Evolutionary conservation across 1,284 basidiomycete species (phyloP).

Genomic region (Sporisorium scitamineum): DNA sequence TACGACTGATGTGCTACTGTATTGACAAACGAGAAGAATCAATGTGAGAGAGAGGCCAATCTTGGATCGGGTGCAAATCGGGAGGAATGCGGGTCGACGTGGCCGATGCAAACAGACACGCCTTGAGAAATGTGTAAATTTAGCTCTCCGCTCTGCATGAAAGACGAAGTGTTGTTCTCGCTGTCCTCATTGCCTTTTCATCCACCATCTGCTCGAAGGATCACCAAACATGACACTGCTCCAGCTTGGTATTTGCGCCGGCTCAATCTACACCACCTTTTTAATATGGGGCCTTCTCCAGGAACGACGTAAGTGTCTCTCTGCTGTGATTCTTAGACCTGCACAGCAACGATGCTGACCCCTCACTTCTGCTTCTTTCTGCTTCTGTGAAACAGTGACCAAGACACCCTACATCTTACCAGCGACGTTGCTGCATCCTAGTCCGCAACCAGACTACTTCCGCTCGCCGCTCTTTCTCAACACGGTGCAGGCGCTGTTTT

Average conservation of each 20-base stretch:
- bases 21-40: neutral
- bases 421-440: conserved; percentile 50
- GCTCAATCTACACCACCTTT: conserved; percentile 66
- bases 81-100: conserved; percentile 3
- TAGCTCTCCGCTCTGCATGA: neutral
- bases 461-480: conserved; percentile 88
- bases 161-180: conserved; percentile 21
- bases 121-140: neutral
- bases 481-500: conserved; percentile 85
- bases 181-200: neutral
- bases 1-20: neutral
- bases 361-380: neutral
- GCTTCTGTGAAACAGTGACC: conserved; percentile 45
- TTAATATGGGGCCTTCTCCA: conserved; percentile 68
- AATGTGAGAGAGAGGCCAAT: neutral
- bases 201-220: neutral
- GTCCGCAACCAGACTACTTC: conserved; percentile 72
- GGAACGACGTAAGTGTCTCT: conserved; percentile 53
- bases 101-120: neutral
- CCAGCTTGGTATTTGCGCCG: conserved; percentile 60
- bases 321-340: neutral
- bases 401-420: conserved; percentile 60
- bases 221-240: conserved; percentile 42
- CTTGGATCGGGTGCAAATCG: conserved; percentile 3
- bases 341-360: neutral